Evolutionary conservation across 2,329 filamentous ascomycete species (phyloP), one percentile per base, ranked within the genome.

Genomic region (Aspergillus felis): DNA sequence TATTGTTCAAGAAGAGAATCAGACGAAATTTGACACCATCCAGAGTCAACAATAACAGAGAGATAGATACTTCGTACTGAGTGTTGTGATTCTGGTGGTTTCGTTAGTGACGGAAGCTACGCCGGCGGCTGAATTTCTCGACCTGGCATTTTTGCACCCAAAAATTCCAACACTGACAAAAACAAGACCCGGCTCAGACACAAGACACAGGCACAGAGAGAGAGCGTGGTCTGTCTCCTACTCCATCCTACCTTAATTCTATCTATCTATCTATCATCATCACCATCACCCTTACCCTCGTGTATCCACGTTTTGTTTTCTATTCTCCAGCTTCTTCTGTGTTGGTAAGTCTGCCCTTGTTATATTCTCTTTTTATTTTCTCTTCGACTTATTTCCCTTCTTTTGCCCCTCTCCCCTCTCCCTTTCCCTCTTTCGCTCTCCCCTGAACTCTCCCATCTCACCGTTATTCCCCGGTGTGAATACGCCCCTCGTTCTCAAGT

Each of bases 41-140:
- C 2, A 38, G 6, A 38, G 32, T 44, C 28, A 50, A 29, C 25
- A 14, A 14, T 46, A n/a, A 29, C 12, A 10, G 28, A 29, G 9
- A 29, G 28, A 4, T 29, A 28, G 27, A 28, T 28, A 29, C 28
- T 35, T 3, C 5, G 4, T 35, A 35, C 32, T 35, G 32, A 35
- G 27, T 49, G 25, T 51, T 46, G 14, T 22, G 10, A 54, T 32
- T 54, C 38, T 50, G 42, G 44, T 50, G 46, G 51, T 57, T 57
- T 60, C 52, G 50, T 62, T 66, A 69, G 70, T 73, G 71, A 74
- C 71, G 62, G 64, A 71, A 64, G 68, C 72, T 73, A 74, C 72
- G 71, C 72, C 64, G 67, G 62, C 66, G 66, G 66, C 67, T 65
- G 69, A 67, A 72, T 63, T 68, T 70, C 68, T 66, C 64, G 65